phyloP scores from a whole-genome alignment of 305 asterid species.

The Plantago coronopus region DNA sequence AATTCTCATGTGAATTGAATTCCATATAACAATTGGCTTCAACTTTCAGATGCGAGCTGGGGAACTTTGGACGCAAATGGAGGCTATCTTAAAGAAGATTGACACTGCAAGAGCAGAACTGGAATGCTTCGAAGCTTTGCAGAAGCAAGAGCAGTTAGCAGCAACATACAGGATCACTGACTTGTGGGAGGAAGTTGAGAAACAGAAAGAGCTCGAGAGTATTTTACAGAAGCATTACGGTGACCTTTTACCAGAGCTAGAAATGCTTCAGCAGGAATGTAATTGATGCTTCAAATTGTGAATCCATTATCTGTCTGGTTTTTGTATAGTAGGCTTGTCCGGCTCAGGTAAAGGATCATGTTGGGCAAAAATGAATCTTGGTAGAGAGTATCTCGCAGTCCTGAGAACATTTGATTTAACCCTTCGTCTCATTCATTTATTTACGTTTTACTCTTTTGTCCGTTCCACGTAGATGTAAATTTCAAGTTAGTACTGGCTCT shows the following conservation, averaged over 20 bases:
- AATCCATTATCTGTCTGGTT: neutral
- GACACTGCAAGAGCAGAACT: conserved; percentile 83
- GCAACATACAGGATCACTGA: conserved; percentile 71
- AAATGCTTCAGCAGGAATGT: conserved; percentile 32
- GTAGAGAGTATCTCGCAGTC: too few species aligned
- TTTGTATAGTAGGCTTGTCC: neutral
- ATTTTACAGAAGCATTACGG: conserved; percentile 50
- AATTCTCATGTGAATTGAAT: neutral
- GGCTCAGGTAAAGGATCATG: neutral
- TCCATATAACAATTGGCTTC: conserved; percentile 1
- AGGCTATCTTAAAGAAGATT: conserved; percentile 70
- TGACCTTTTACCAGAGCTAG: conserved; percentile 53
- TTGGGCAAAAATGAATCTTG: neutral
- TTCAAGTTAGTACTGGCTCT: too few species aligned
- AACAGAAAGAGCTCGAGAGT: conserved; percentile 85
- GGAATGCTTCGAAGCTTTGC: conserved; percentile 76
- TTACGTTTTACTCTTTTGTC: too few species aligned
- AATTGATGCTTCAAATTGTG: neutral
- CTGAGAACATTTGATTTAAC: too few species aligned
- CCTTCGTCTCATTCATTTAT: too few species aligned
- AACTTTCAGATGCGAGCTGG: conserved; percentile 61
- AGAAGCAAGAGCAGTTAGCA: conserved; percentile 71
- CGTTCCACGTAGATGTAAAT: too few species aligned
- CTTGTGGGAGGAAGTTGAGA: conserved; percentile 96
- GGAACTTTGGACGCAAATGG: conserved; percentile 70